Evolutionary conservation across 768 basidiomycete species (phyloP), one percentile per base, ranked within the genome.

Genomic region (Kwoniella shandongensis): DNA sequence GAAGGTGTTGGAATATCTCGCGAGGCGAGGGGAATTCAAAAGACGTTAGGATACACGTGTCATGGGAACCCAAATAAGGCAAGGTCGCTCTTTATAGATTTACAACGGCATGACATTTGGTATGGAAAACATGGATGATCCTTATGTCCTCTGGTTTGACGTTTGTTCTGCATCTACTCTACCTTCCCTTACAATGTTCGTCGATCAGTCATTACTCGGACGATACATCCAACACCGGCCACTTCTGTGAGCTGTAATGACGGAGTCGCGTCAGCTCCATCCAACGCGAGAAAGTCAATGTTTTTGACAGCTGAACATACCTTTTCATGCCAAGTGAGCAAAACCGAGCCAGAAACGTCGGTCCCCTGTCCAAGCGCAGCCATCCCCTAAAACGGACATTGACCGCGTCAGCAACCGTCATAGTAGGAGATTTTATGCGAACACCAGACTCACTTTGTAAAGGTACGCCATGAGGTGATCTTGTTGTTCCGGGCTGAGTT

Each of bases 401-500:
- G n/a, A n/a, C n/a, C n/a, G 13, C 32, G 13, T 32, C 32, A 32
- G 32, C 32, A 32, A 6, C n/a, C n/a, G n/a, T n/a, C 45, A 47
- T 27, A 7, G 13, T 6, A 20, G 13, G 23, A 11, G 44, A 4
- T 32, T 29, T 50, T 38, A 30, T 18, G 27, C 18, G 4, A 4
- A 18, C 12, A 23, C 27, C 38, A 18, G 32, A 50, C 73, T 48
- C 27, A 74, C 76, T 65, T 98, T 98, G 83, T 97, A 98, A 15
- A 98, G 80, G 72, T 94, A 98, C 75, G 93, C 94, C 94, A 96
- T 98, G 51, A 97, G 81, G 29, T 86, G 88, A 71, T 96, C 94
- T 49, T 79, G 76, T 44, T 77, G 75, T 0, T 64, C 62, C 2
- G 65, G 64, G 11, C 59, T 58, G 27, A 97, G 81, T 0, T 81